These are phyloP conservation scores for Acorus calamus DNA, from an alignment of 106 monocot species.

Conservation along the genomic window DNA sequence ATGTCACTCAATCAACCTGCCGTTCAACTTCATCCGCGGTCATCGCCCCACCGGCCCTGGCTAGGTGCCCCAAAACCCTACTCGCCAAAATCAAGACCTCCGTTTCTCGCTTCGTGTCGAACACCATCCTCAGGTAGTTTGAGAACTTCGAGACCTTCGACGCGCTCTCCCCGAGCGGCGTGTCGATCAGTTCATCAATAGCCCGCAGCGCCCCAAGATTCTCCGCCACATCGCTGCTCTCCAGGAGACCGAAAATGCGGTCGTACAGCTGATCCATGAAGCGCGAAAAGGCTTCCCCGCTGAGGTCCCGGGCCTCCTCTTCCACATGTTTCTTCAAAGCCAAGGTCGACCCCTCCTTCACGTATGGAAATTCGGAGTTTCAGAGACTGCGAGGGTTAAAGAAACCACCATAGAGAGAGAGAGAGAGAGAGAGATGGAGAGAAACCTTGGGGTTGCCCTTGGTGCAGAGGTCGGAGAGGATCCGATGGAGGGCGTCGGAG, in stretches of 20 bases:
- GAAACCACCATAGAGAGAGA: too few species aligned
- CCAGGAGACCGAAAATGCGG: conserved; percentile 56
- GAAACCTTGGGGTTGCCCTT: conserved; percentile 35
- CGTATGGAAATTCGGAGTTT: too few species aligned
- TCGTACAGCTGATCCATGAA: conserved; percentile 97
- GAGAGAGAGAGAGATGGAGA: too few species aligned
- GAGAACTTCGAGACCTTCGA: conserved; percentile 89
- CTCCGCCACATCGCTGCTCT: conserved; percentile 67
- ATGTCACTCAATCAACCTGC: conserved; percentile 25
- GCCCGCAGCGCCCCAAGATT: conserved; percentile 84
- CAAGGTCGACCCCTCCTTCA: conserved; percentile 43
- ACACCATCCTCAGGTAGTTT: conserved; percentile 63
- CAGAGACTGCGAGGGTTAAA: too few species aligned
- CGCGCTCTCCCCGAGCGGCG: conserved; percentile 73
- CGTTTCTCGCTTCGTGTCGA: conserved; percentile 81
- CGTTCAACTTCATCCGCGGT: conserved; percentile 90
- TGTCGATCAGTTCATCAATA: conserved; percentile 82
- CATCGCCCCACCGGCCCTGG: conserved; percentile 94
- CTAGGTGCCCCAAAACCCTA: conserved; percentile 78
- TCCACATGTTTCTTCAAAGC: conserved; percentile 61
- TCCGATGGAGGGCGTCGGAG: conserved; percentile 36
- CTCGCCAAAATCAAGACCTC: conserved; percentile 84
- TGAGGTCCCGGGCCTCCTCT: conserved; percentile 76
- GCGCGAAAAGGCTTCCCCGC: conserved; percentile 74
- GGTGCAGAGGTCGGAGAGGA: conserved; percentile 46